Evolutionary conservation across 768 basidiomycete species (phyloP), one percentile per base, ranked within the genome.

Genomic region (Podaxis sp.): DNA sequence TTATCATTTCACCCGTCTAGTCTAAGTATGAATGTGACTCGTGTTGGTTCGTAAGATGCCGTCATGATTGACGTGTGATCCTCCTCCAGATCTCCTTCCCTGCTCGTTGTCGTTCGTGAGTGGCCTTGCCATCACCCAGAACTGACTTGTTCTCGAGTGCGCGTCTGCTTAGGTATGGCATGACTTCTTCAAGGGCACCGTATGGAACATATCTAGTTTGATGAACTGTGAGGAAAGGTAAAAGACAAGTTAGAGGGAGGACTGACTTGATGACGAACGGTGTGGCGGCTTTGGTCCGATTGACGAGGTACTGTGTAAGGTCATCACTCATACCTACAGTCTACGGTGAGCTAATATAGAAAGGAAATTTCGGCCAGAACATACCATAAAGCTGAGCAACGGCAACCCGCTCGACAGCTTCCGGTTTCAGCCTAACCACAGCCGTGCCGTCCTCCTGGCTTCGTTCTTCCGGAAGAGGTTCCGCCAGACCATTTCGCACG

Each of bases 61-160:
- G 25, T 25, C 21, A 48, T 27, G 35, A 47, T 47, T 42, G 52
- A 9, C 27, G 18, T 18, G 57, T 71, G 32, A 81, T 35, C n/a
- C 74, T 70, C 64, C 74, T 75, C 74, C 79, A 72, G 42, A 92
- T 80, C 67, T 84, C 83, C 10, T 68, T 68, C 48, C 79, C 80
- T 1, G 87, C 85, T 32, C 85, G 70, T 60, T 71, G 71, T 23
- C 88, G 76, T 71, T 93, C 91, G 23, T 77, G 77, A 2, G 73
- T 72, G 0, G 93, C 92, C 11, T 79, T 85, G 1, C 89, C 90
- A 18, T 82, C 77, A 14, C 88, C 90, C 27, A 98, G 82, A 1
- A 97, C 80, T 0, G 88, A 88, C 73, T 93, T 95, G 77, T 98
- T 97, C 84, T 97, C 95, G 48, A 94, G 87, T 0, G 94, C 95